Evolutionary conservation across 2,329 filamentous ascomycete species (phyloP), one percentile per base, ranked within the genome.

Genomic region (Monosporascus sp.): DNA sequence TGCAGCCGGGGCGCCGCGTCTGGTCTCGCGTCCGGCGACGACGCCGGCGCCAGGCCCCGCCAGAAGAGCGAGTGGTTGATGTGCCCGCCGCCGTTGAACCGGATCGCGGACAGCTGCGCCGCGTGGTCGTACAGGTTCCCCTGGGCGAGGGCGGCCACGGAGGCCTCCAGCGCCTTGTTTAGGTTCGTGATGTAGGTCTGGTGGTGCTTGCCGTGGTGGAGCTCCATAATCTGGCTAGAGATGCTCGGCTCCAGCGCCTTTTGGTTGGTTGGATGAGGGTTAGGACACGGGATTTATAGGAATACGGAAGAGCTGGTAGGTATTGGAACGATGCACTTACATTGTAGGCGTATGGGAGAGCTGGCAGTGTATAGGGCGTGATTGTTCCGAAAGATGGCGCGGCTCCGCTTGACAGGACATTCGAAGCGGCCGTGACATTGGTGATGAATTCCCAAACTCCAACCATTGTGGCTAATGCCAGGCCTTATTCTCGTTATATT

Each of bases 51-150:
- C n/a, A 95, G 80, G 71, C 91, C 92, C 73, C 89, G 85, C 91
- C 91, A 97, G 79, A 96, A 96, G 37, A 96, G 83, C 0, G 84
- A 86, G 78, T 96, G 92, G 76, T 97, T 97, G 73, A 95, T 87
- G 77, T 96, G 91, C 6, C 92, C 92, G 45, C 92, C 92, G 48
- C 88, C 91, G 70, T 96, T 90, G 81, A 96, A 96, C 65, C 87
- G 88, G 74, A 96, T 85, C 57, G 82, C 82, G 20, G 81, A 74
- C 52, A 91, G 81, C 61, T 90, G 85, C 4, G 78, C 73, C 5
- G 82, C 74, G 51, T 89, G 78, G 60, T 90, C 82, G 59, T 77
- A 76, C 41, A 78, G 72, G 24, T 86, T 81, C 46, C 77, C 71
- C 53, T 77, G 75, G 7, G 76, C 68, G 2, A 80, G 73, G n/a